Evolutionary conservation across 768 basidiomycete genomes (phyloP).

Genomic region (Guyanaporus albipodus): DNA sequence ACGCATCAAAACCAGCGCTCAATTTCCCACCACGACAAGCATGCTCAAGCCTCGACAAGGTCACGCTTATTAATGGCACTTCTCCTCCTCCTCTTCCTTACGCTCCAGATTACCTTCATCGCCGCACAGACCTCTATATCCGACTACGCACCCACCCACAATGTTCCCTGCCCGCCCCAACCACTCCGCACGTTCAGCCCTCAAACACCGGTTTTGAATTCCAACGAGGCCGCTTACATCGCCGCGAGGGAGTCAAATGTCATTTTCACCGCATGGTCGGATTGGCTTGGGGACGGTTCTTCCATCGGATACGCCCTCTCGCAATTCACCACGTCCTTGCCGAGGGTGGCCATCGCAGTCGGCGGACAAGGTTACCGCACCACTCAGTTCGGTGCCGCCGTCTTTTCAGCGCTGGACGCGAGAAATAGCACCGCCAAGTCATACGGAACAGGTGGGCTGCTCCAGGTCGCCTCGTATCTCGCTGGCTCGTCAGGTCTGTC

Average conservation of each 20-base stretch:
- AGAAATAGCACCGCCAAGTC: constrained; percentile 54
- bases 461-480: constrained; percentile 70
- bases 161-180: constrained; percentile 47
- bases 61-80: constrained; percentile 10
- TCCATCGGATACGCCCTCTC: constrained; percentile 50
- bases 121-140: constrained; percentile 26
- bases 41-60: constrained; percentile 6
- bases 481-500: constrained; percentile 58
- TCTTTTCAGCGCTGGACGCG: constrained; percentile 55
- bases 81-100: not conserved
- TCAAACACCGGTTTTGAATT: constrained; percentile 47
- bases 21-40: not conserved
- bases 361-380: constrained; percentile 71
- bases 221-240: constrained; percentile 48
- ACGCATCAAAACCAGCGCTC: not conserved
- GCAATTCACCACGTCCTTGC: constrained; percentile 38
- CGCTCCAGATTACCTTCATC: not conserved
- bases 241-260: constrained; percentile 37
- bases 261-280: constrained; percentile 48
- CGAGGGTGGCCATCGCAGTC: constrained; percentile 59
- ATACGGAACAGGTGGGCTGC: constrained; percentile 60
- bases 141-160: constrained; percentile 51
- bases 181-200: constrained; percentile 46
- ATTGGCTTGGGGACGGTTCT: constrained; percentile 57
- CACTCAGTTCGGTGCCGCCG: constrained; percentile 61